A percentile compares a stretch with the other conserved stretches of the same genome.
Conservation (phyloP, 192 early-diverging fungal species). For the Linnemannia exigua region DNA sequence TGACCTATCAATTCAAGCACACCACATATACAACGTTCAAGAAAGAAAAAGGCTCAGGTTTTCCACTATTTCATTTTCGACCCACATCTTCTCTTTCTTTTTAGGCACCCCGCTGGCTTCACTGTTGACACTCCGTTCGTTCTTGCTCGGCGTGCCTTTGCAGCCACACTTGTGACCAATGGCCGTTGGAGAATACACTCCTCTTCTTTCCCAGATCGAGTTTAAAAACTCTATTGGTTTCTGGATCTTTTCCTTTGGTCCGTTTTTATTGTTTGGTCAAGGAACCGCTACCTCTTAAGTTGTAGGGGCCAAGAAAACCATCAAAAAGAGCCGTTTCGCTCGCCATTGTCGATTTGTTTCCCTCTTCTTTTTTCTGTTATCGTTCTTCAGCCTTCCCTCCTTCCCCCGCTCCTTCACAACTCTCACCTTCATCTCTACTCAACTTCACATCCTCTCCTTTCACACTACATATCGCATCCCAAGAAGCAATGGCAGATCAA, state of each 20-base stretch:
- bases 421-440: not conserved
- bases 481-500: not conserved
- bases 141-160: not conserved
- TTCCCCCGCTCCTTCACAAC: not conserved
- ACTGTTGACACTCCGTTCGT: not conserved
- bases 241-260: not conserved
- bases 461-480: not conserved
- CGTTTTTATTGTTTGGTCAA: not conserved
- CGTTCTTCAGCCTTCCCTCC: not conserved
- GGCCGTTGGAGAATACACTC: not conserved
- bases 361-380: constrained; percentile 7
- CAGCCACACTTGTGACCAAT: not conserved
- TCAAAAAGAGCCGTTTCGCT: constrained; percentile 6
- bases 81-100: not conserved
- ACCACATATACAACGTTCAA: not conserved
- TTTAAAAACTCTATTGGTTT: constrained; percentile 28
- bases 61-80: not conserved
- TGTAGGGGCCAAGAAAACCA: constrained; percentile 2
- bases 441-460: not conserved
- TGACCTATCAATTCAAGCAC: not conserved
- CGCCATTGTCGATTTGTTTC: not conserved
- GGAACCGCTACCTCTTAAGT: constrained; percentile 27
- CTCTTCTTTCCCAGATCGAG: not conserved
- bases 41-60: not conserved
- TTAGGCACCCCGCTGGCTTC: not conserved